A percentile compares a stretch with the other conserved stretches of the same genome.
Conservation (phyloP, 306 rosid genomes). For the Cicer chorassanicum region DNA sequence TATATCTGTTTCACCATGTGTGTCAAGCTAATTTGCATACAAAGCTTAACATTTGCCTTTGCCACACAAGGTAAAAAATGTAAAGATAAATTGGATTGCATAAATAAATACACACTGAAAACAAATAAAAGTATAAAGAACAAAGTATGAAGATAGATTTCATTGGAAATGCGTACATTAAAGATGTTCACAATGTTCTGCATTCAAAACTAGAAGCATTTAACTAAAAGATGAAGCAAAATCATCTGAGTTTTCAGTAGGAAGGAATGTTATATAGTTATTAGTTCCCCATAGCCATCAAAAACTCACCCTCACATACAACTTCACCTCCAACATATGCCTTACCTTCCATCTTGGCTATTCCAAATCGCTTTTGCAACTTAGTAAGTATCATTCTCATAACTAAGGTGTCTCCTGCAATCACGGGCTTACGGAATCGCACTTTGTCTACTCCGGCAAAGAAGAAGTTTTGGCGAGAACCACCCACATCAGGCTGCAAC, state of each 20-base stretch:
- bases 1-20: neutral
- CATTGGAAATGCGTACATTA: conserved; percentile 27
- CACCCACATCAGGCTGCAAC: conserved; percentile 93
- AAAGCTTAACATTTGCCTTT: neutral
- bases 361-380: conserved; percentile 86
- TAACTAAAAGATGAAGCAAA: conserved; percentile 32
- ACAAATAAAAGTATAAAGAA: conserved; percentile 28
- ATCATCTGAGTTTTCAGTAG: conserved; percentile 27
- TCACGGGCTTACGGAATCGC: conserved; percentile 85
- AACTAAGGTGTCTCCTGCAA: conserved; percentile 91
- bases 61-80: neutral
- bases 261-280: conserved; percentile 27
- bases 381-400: conserved; percentile 90
- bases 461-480: conserved; percentile 83
- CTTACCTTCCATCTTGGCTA: conserved; percentile 95
- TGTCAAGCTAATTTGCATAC: neutral
- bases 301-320: conserved; percentile 89
- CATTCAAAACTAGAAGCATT: conserved; percentile 31
- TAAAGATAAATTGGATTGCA: conserved; percentile 18
- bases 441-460: conserved; percentile 94
- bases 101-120: neutral
- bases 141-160: conserved; percentile 26
- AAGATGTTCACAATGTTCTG: conserved; percentile 17
- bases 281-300: conserved; percentile 73
- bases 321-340: conserved; percentile 92